Evolutionary conservation across 192 early-diverging fungal genomes (phyloP).

Genomic region (Backusella psychrophila): DNA sequence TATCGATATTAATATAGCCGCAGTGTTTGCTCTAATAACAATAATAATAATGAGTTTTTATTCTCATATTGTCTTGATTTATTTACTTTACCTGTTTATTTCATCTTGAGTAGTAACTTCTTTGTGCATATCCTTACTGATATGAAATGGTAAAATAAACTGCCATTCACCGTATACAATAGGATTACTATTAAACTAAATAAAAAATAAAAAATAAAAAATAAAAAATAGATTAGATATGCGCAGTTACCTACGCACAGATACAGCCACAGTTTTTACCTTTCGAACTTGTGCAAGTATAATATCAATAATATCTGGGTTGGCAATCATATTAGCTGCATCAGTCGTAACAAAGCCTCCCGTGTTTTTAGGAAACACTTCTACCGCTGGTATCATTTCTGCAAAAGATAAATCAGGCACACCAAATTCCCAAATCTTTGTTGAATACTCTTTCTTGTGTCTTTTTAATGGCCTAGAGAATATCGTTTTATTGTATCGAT

Average conservation of each 20-base stretch:
- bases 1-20: background rate
- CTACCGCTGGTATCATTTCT: background rate
- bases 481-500: background rate
- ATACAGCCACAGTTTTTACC: background rate
- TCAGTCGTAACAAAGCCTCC: constrained; percentile 8
- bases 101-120: background rate
- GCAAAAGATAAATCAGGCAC: background rate
- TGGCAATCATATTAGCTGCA: background rate
- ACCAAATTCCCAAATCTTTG: constrained; percentile 3
- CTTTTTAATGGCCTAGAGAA: background rate
- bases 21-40: background rate
- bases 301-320: background rate
- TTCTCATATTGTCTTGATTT: background rate
- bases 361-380: background rate
- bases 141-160: background rate
- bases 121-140: background rate
- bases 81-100: background rate
- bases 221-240: background rate
- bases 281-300: background rate
- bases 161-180: background rate
- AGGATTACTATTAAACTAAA: background rate
- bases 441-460: background rate
- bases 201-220: background rate
- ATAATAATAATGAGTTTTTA: background rate
- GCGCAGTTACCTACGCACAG: background rate